Base-by-base conservation (phyloP, 129 eudicot genomes). In the Calendula officinalis region DNA sequence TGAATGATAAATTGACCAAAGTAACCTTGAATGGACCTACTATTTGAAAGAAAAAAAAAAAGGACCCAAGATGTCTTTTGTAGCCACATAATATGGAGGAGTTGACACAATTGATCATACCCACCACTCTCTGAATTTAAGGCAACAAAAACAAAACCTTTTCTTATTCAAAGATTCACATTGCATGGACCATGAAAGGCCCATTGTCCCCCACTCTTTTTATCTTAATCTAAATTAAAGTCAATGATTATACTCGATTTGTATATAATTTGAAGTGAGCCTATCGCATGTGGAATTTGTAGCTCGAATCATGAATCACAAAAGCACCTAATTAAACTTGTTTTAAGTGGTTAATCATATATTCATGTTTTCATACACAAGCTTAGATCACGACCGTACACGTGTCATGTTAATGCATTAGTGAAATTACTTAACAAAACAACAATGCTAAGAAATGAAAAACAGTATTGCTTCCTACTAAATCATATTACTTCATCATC, bases 121-220 rank as follows among this genome's bases (percentile, higher is more conserved):
- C 62, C 66, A 64, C 71, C 10, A 63, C 59, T 44, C 61, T 65
- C 56, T 47, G 51, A 56, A 56, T 73, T 46, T 34, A 56, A 46
- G 78, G 72, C 16, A 17, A 72, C 30, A 49, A 56, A 45, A 4
- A 27, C 47, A 35, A 27, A 49, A 33, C 64, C 63, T 52, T 54
- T 72, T 34, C 43, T 58, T 58, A 59, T 42, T 45, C 15, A 27
- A 53, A 43, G 56, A 43, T 43, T 38, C 46, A 54, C 49, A 58
- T 12, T 36, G 45, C 37, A 40, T 32, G 72, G 64, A 44, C 51
- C 71, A 43, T 64, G 22, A 44, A 46, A 64, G 71, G 66, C 66
- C 72, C 72, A 64, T 56, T 65, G 67, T 56, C 56, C 72, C 72
- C 72, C 72, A 65, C 78, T 65, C 42, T 60, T 32, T 37, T 22